Evolutionary conservation across 495 filamentous ascomycete species (phyloP).

Genomic region (Penicillium riverlandense): DNA sequence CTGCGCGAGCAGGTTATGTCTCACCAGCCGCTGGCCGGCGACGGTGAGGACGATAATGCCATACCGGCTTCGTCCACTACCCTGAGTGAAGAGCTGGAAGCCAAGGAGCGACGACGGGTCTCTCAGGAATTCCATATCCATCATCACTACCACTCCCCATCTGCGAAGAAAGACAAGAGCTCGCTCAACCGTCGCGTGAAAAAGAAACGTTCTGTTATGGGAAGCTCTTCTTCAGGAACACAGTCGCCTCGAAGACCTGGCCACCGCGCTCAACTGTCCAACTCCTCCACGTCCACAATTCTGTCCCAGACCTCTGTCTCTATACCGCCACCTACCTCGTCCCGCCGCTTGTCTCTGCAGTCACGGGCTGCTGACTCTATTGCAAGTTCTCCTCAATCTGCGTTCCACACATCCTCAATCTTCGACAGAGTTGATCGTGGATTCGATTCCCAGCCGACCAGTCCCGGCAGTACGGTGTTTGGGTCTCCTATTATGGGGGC

Average conservation of each 20-base stretch:
- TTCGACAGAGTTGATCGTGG: slow-evolving; percentile 62
- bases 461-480: slow-evolving; percentile 64
- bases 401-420: slow-evolving; percentile 62
- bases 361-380: slow-evolving; percentile 64
- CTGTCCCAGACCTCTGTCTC: slow-evolving; percentile 58
- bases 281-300: slow-evolving; percentile 49
- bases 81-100: slow-evolving; percentile 62
- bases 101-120: slow-evolving; percentile 40
- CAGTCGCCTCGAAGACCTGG: slow-evolving; percentile 33
- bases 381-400: slow-evolving; percentile 76
- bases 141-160: slow-evolving; percentile 78
- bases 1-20: slow-evolving; percentile 76
- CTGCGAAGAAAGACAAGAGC: slow-evolving; percentile 43
- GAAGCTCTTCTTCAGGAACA: slow-evolving; percentile 43
- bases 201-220: slow-evolving; percentile 56
- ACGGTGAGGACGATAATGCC: slow-evolving; percentile 17
- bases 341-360: slow-evolving; percentile 58
- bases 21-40: slow-evolving; percentile 59
- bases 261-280: slow-evolving; percentile 34
- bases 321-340: slow-evolving; percentile 40
- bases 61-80: slow-evolving; percentile 30
- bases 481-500: slow-evolving; percentile 33
- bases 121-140: slow-evolving; percentile 83
- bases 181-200: slow-evolving; percentile 49
- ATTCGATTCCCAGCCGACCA: slow-evolving; percentile 58